phyloP scores from a whole-genome alignment of 768 basidiomycete genomes.

The Pholiota microspora region DNA sequence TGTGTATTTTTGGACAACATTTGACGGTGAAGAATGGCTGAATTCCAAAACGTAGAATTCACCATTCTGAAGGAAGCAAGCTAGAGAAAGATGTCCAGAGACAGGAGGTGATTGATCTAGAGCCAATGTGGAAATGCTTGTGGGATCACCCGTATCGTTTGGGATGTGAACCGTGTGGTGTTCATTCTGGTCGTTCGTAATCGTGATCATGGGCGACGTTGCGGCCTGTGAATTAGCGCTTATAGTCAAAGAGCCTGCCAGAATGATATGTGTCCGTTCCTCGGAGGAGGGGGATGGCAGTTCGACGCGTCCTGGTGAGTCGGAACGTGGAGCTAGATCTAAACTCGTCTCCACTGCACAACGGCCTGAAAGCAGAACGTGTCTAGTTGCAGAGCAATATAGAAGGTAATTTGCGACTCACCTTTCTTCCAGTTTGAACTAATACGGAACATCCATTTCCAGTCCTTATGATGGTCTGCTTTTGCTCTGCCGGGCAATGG shows the following conservation, averaged over 20 bases:
- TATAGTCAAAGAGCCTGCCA: conserved; percentile 61
- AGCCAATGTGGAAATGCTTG: conserved; percentile 61
- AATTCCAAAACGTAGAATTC: conserved; percentile 62
- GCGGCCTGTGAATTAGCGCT: conserved; percentile 47
- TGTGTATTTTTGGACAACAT: conserved; percentile 41
- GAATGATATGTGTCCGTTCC: conserved; percentile 39
- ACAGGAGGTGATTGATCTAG: conserved; percentile 71
- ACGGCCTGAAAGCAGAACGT: conserved; percentile 48
- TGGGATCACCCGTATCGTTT: conserved; percentile 32
- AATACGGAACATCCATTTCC: conserved; percentile 88
- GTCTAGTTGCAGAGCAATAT: neutral
- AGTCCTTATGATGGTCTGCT: conserved; percentile 47
- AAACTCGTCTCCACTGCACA: conserved; percentile 45
- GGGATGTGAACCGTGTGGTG: conserved; percentile 39
- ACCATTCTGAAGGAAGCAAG: conserved; percentile 64
- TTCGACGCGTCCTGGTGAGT: neutral
- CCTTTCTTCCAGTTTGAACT: conserved; percentile 82
- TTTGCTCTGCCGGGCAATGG: conserved; percentile 54
- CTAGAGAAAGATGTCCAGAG: conserved; percentile 43
- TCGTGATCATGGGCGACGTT: conserved; percentile 31
- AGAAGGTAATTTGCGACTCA: conserved; percentile 26
- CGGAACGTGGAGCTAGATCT: conserved; percentile 6
- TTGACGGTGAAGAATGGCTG: conserved; percentile 40
- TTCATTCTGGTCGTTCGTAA: conserved; percentile 32
- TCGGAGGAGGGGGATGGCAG: conserved; percentile 1